Base-by-base conservation (phyloP, 352 stramenopile species). In the Pythium volutum region DNA sequence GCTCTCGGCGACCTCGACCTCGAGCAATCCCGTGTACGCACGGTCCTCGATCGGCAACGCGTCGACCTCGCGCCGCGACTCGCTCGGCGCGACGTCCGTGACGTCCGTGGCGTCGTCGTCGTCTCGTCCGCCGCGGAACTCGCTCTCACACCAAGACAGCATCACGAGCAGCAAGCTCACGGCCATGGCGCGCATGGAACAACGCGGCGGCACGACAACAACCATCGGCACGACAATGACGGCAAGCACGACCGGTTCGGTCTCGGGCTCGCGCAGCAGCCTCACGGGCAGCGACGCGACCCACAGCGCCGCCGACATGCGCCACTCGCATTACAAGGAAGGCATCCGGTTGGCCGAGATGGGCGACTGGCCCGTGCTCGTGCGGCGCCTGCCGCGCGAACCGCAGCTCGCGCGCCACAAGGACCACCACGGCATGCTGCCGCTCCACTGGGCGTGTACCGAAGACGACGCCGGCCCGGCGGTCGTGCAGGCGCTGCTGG, bases 381-480 rank as follows among this genome's bases (percentile, higher is more conserved):
- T 94, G 33, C 73, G 77, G 10, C 75, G 79, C 20, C 64, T 94
- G 38, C 55, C 66, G 11, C 71, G 69, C 8, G 75, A 91, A 43
- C 80, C 82, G 31, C 74, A 88, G 55, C 70, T 90, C n/a, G 84
- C 84, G 36, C 70, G 76, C 23, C 82, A 92, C 62, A 84, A 85
- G 38, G 84, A 94, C 67, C 84, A 91, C 55, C 84, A 94, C 61
- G 84, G 84, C 33, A 93, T 93, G 84, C 60, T 92, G 60, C 84
- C 84, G 38, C 66, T 93, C 22, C 84, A 93, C 69, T 93, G 84
- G 84, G 84, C 84, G 23, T 93, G 84, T 48, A 91, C 82, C 0
- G 84, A 94, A 64, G 70, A 89, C 60, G 81, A 94, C 56, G 82
- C 84, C n/a, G 77, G 80, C 4, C 55, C 80, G 4, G 75, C 69